Base-by-base conservation (phyloP, 2,329 filamentous ascomycete species). In the Alternaria hordeiaustralica region DNA sequence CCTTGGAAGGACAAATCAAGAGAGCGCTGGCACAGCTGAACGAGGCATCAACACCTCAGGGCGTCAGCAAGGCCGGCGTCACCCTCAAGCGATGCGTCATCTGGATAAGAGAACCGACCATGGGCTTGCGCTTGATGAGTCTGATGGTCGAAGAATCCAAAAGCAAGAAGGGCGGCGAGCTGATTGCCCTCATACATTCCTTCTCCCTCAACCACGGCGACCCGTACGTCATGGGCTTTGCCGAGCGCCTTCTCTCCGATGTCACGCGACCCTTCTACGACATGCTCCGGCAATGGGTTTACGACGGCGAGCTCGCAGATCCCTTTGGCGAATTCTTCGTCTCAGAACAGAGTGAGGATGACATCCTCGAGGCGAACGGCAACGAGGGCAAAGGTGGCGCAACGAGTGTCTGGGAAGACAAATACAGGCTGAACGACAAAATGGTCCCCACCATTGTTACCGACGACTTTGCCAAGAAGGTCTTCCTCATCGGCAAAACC, bases 281-380 rank as follows among this genome's bases (percentile, higher is more conserved):
- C 73, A 97, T 99, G 84, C 85, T 99, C 58, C 89, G 94, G 58
- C 92, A 93, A 72, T 99, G 96, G 96, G 97, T 99, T 55, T 99
- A 99, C 76, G 95, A 99, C 74, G 96, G 96, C 64, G 96, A 99
- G 83, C 86, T 99, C 13, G 94, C 93, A n/a, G 96, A 99, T 79
- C 96, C 96, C 0, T 97, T 94, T 74, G 87, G 89, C 60, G 96
- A 99, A 75, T 99, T 99, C 81, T 98, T 99, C 73, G 94, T 99
- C 20, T 89, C 89, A 20, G 93, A 97, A 78, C 93, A 95, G 71
- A 87, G 90, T 56, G 85, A 88, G 49, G 81, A 84, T 46, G 75
- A 78, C 28, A 78, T 79, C 47, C 75, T 77, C 41, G 81, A 83
- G 49, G 70, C 74, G 11, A 78, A 74, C 30, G 77, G 76, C 20